These are phyloP conservation scores for Botryosphaeria dothidea DNA, from an alignment of 2,329 filamentous ascomycete species.

Conservation along the genomic window DNA sequence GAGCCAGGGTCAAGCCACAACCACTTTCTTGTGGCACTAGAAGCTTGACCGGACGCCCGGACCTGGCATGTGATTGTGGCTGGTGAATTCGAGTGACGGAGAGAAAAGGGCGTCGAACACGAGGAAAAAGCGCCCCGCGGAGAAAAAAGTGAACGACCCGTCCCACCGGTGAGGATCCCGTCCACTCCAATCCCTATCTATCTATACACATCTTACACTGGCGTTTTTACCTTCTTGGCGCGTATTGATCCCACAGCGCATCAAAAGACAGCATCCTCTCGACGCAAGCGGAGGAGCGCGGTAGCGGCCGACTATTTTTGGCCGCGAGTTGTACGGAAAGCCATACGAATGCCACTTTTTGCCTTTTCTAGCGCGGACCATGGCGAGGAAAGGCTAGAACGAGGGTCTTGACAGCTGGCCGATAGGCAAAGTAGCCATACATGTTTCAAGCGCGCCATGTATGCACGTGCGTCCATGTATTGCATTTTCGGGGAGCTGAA, in stretches of 20 bases:
- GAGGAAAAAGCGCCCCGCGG: background rate
- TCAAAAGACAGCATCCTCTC: background rate
- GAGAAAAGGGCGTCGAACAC: background rate
- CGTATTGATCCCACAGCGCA: background rate
- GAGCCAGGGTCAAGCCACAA: constrained; percentile 1
- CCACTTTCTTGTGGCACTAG: background rate
- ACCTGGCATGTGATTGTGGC: constrained; percentile 20
- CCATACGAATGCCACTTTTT: too few relatives aligned
- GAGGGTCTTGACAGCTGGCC: background rate
- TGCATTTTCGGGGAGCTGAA: background rate
- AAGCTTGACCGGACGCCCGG: background rate
- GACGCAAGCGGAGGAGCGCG: background rate
- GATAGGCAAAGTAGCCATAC: too few relatives aligned
- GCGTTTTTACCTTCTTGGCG: background rate
- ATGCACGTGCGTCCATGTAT: background rate
- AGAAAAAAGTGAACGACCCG: background rate
- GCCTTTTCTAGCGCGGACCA: too few relatives aligned
- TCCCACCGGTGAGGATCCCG: background rate
- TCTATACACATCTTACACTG: background rate
- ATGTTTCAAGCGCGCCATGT: background rate
- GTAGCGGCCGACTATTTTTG: background rate
- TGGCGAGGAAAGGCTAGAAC: background rate
- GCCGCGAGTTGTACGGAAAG: too few relatives aligned
- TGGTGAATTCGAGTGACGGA: background rate
- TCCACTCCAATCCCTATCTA: background rate